These are phyloP conservation scores for Apiospora saccharicola DNA, from an alignment of 2,329 filamentous ascomycete genomes.

Conservation along the genomic window DNA sequence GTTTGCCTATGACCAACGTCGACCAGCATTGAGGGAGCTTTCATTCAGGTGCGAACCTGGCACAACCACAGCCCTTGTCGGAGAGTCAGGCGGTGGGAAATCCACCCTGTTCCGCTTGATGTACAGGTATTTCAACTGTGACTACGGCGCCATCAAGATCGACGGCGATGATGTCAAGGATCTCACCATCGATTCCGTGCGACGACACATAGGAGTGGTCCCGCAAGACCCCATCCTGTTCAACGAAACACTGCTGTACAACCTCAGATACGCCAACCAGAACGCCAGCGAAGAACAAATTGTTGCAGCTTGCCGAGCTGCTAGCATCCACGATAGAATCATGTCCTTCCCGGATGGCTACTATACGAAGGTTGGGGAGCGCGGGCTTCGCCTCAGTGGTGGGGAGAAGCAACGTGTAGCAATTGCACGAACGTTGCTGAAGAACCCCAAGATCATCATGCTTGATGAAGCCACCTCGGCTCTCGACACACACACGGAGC, in stretches of 20 bases:
- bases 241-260: slow-evolving; percentile 95
- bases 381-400: slow-evolving; percentile 84
- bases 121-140: slow-evolving; percentile 94
- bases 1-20: slow-evolving; percentile 89
- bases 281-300: slow-evolving; percentile 82
- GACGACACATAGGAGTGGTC: slow-evolving; percentile 91
- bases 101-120: slow-evolving; percentile 95
- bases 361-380: slow-evolving; percentile 88
- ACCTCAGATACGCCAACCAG: slow-evolving; percentile 88
- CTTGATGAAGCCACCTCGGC: slow-evolving; percentile 93
- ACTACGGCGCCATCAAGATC: slow-evolving; percentile 80
- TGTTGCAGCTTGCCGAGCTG: slow-evolving; percentile 81
- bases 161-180: slow-evolving; percentile 86
- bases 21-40: slow-evolving; percentile 83
- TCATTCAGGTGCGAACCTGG: slow-evolving; percentile 87
- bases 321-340: slow-evolving; percentile 93
- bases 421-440: slow-evolving; percentile 91
- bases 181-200: slow-evolving; percentile 91
- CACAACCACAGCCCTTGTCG: slow-evolving; percentile 94
- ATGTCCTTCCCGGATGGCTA: slow-evolving; percentile 88
- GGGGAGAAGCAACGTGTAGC: slow-evolving; percentile 94
- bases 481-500: slow-evolving; percentile 89
- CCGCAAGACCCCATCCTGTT: slow-evolving; percentile 96
- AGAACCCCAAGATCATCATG: slow-evolving; percentile 90
- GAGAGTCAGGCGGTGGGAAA: slow-evolving; percentile 96